A percentile compares a stretch with the other conserved stretches of the same genome.
Evolutionary conservation across 139 green algal genomes (phyloP).

Genomic region (Auxenochlorella protothecoides): DNA sequence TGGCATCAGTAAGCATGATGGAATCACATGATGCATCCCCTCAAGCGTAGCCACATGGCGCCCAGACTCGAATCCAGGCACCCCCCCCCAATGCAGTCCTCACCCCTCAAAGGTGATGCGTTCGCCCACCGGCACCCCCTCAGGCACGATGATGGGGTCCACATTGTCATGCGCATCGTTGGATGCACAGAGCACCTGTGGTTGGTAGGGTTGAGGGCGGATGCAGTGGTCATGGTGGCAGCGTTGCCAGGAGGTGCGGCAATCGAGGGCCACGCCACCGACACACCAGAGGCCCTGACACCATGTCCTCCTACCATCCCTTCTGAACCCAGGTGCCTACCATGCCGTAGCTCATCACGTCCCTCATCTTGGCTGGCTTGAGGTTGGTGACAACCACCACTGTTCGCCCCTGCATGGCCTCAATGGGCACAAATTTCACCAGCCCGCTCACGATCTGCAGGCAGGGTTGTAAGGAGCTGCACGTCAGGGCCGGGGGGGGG

Average conservation of each 20-base stretch:
- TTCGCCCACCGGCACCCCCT: constrained; percentile 69
- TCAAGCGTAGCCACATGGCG: no score
- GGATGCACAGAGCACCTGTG: constrained; percentile 77
- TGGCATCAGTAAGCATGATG: neutral
- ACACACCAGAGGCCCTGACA: no score
- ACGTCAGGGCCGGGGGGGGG: neutral
- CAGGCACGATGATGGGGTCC: constrained; percentile 70
- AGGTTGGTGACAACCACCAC: constrained; percentile 89
- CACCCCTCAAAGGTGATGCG: constrained; percentile 44
- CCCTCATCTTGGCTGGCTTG: constrained; percentile 94
- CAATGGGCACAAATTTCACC: constrained; percentile 83
- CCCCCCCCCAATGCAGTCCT: neutral
- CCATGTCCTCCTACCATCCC: no score
- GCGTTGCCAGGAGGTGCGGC: no score
- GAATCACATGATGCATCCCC: no score
- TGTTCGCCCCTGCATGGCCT: constrained; percentile 60
- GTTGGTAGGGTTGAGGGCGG: no score
- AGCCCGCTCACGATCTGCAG: constrained; percentile 73
- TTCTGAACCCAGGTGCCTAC: constrained; percentile 20
- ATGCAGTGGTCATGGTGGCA: no score
- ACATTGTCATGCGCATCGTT: constrained; percentile 65
- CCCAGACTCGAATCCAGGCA: neutral
- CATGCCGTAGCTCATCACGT: constrained; percentile 78
- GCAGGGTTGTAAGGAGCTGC: no score
- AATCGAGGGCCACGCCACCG: no score